Percentiles rank a stretch among this genome's conserved stretches.
phyloP scores from a whole-genome alignment of 2,329 filamentous ascomycete species.

The Ophiostoma triangulosporum region DNA sequence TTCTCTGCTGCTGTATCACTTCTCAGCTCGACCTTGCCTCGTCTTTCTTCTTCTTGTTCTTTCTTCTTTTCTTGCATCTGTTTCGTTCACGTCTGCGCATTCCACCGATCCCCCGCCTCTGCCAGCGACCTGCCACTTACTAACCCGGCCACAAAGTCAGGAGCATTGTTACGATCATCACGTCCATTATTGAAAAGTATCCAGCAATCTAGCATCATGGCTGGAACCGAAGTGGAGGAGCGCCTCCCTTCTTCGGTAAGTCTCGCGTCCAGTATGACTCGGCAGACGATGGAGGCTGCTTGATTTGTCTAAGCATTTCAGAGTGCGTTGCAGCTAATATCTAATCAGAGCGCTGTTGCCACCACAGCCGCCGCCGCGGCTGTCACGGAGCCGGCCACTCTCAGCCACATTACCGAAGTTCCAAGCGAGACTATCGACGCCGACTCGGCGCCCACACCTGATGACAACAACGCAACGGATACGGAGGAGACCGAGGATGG shows the following conservation, averaged over 20 bases:
- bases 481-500: neutral
- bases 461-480: neutral
- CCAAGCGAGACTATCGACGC: neutral
- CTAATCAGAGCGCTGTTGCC: conserved; percentile 2
- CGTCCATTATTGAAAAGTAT: neutral
- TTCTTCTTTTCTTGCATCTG: neutral
- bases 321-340: neutral
- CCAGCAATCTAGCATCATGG: conserved; percentile 1
- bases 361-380: conserved; percentile 4
- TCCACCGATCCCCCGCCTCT: neutral
- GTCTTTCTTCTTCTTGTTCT: neutral
- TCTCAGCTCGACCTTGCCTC: neutral
- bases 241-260: conserved; percentile 8
- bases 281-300: too few species aligned
- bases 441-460: neutral
- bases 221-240: conserved; percentile 4
- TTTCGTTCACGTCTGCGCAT: neutral
- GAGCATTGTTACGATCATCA: neutral
- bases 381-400: neutral
- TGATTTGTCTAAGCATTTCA: too few species aligned
- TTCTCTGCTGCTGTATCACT: too few species aligned
- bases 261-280: neutral
- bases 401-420: neutral
- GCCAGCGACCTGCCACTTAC: neutral
- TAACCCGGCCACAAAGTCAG: neutral